phyloP scores from a whole-genome alignment of 179 eudicot genomes.

The Dionaea muscipula region DNA sequence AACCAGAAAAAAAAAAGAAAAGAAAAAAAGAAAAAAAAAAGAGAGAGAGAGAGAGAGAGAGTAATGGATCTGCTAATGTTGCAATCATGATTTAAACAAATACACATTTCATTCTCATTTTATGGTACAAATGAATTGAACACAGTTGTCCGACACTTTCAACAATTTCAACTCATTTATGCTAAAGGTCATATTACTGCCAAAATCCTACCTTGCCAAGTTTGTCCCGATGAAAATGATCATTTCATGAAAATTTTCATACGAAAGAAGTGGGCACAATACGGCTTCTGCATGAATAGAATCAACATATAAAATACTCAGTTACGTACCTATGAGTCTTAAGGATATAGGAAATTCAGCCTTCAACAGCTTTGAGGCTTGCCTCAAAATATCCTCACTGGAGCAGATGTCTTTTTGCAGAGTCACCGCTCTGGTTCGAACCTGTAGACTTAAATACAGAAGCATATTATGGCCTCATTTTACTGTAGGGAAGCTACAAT shows the following conservation, averaged over 20 bases:
- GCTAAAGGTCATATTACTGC: background rate
- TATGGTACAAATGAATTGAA: too few relatives aligned
- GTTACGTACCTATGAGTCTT: slow-evolving; percentile 58
- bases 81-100: too few relatives aligned
- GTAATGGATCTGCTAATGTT: too few relatives aligned
- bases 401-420: slow-evolving; percentile 52
- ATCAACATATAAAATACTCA: background rate
- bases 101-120: too few relatives aligned
- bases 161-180: background rate
- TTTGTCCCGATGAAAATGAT: background rate
- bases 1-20: too few relatives aligned
- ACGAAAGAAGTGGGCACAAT: background rate
- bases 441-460: slow-evolving; percentile 28
- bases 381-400: slow-evolving; percentile 64
- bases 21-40: too few relatives aligned
- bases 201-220: too few relatives aligned
- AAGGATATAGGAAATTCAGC: slow-evolving; percentile 84
- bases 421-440: slow-evolving; percentile 75
- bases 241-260: background rate
- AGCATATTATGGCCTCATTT: background rate
- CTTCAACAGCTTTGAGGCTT: slow-evolving; percentile 74
- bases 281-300: background rate
- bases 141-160: too few relatives aligned
- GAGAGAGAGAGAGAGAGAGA: too few relatives aligned
- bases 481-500: background rate